These are phyloP conservation scores for Spencermartinsiella europaea DNA, from an alignment of 805 yeast species.

Conservation along the genomic window DNA sequence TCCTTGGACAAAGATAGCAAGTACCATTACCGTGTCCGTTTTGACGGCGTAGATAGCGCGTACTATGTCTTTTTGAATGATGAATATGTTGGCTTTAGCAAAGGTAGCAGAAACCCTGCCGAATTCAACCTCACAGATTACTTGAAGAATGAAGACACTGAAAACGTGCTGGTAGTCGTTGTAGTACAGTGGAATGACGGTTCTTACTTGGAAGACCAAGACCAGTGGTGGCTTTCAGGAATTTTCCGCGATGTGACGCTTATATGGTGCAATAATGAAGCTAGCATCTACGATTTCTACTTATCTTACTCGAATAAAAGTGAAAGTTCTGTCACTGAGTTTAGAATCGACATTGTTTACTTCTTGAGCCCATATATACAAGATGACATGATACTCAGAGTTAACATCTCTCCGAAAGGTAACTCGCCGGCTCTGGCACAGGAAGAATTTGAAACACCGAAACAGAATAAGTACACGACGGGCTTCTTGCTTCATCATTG, in stretches of 20 bases:
- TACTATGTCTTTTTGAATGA: conserved; percentile 34
- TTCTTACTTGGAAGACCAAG: conserved; percentile 36
- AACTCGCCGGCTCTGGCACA: not conserved
- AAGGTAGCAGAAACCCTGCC: conserved; percentile 34
- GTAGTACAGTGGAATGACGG: conserved; percentile 35
- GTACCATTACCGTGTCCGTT: conserved; percentile 25
- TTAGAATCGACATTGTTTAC: not conserved
- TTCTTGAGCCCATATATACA: not conserved
- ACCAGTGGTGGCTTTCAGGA: conserved; percentile 39
- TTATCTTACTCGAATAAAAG: conserved; percentile 24
- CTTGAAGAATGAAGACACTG: not conserved
- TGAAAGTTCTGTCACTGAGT: conserved; percentile 1
- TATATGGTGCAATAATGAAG: conserved; percentile 24
- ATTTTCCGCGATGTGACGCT: conserved; percentile 36
- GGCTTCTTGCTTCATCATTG: not conserved
- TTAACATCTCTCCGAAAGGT: not conserved
- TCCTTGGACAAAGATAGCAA: conserved; percentile 9
- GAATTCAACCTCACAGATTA: conserved; percentile 29
- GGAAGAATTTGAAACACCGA: not conserved
- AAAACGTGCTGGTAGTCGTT: conserved; percentile 23
- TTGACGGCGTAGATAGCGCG: conserved; percentile 37
- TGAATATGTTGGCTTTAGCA: conserved; percentile 29
- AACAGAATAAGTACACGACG: too few relatives aligned
- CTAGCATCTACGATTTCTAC: conserved; percentile 30
- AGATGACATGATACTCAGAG: not conserved